phyloP scores from a whole-genome alignment of 305 asterid species.

The Rubia peregrina region DNA sequence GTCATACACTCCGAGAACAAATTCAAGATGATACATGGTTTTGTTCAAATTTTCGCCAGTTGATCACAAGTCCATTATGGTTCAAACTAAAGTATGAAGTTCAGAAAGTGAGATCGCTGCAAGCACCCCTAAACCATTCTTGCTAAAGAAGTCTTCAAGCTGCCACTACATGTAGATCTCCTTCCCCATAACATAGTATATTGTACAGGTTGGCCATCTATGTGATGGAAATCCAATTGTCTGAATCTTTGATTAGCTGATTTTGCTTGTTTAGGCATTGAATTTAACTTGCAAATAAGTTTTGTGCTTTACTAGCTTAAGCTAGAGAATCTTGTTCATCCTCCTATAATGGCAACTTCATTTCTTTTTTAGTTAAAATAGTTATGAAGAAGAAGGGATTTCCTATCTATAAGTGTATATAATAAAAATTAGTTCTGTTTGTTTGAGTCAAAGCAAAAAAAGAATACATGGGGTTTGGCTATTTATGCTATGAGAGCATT shows the following conservation, averaged over 20 bases:
- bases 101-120: constrained; percentile 11
- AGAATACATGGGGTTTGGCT: too few species aligned
- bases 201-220: constrained; percentile 16
- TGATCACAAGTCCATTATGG: neutral
- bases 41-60: constrained; percentile 15
- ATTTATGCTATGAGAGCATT: too few species aligned
- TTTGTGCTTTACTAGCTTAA: constrained; percentile 8
- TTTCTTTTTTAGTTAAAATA: too few species aligned
- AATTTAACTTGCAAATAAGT: constrained; percentile 1
- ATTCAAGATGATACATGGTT: constrained; percentile 46
- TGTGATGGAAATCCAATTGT: constrained; percentile 17
- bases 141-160: neutral
- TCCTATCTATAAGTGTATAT: too few species aligned
- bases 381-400: too few species aligned
- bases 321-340: constrained; percentile 10
- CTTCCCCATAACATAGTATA: constrained; percentile 11
- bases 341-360: too few species aligned
- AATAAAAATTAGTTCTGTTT: too few species aligned
- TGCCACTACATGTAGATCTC: constrained; percentile 2
- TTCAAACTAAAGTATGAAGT: constrained; percentile 7
- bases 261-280: constrained; percentile 10
- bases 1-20: constrained; percentile 43
- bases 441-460: too few species aligned
- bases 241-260: constrained; percentile 11
- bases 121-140: neutral